Evolutionary conservation across 805 yeast species (phyloP).

Genomic region (Nakazawaea populi): DNA sequence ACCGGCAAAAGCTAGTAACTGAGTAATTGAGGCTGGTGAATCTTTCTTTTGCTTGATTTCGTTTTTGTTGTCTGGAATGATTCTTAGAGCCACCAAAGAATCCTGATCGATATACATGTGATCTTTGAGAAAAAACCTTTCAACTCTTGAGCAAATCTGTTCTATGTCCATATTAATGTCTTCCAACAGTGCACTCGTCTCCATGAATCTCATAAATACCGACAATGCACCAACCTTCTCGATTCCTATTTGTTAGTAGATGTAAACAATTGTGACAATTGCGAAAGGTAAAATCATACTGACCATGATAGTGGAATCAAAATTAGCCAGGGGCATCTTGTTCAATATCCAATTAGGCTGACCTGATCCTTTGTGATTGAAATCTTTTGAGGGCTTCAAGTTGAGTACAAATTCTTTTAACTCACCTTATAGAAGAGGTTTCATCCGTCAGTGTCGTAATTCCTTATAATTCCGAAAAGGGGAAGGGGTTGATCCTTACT

Average conservation of each 20-base stretch:
- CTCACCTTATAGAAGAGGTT: not conserved
- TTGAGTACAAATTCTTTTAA: not conserved
- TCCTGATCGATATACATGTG: constrained; percentile 23
- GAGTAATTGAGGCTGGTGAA: constrained; percentile 13
- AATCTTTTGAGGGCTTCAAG: not conserved
- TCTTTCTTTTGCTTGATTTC: constrained; percentile 11
- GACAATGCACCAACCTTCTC: not conserved
- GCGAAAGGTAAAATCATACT: not conserved
- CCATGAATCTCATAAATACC: not conserved
- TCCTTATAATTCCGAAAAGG: too few species aligned
- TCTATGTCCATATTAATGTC: not conserved
- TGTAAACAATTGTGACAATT: too few species aligned
- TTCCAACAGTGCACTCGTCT: not conserved
- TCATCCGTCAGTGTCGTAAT: too few species aligned
- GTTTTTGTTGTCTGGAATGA: constrained; percentile 16
- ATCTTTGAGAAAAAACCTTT: constrained; percentile 5
- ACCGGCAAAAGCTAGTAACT: constrained; percentile 19
- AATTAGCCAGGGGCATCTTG: not conserved
- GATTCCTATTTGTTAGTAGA: too few species aligned
- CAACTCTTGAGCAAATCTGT: constrained; percentile 8
- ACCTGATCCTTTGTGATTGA: not conserved
- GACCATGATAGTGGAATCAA: not conserved
- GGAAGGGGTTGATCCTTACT: not conserved
- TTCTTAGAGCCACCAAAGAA: constrained; percentile 20
- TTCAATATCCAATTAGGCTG: not conserved